Base-by-base conservation (phyloP, 2,329 filamentous ascomycete species). In the Ascochyta viciae-villosae region DNA sequence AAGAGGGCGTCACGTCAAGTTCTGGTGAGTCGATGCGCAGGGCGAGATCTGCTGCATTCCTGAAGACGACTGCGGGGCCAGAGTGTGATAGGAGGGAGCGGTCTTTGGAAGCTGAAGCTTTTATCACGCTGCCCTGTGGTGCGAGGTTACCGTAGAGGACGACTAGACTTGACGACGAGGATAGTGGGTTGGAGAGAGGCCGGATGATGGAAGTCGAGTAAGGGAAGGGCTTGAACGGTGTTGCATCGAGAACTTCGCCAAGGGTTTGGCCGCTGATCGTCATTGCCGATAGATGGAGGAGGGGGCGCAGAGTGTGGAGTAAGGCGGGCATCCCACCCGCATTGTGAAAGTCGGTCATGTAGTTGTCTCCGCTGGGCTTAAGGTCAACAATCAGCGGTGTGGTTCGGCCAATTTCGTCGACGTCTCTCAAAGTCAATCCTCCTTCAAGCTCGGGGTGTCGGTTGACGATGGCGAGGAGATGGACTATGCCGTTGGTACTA, bases 91-190 rank as follows among this genome's bases (percentile, higher is more conserved):
- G 83, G 0, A 84, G 72, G 3, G 64, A 61, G 4, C 76, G 74
- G 5, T 92, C 92, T 74, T 96, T 93, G 72, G 96, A 96, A 35
- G 93, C 93, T 0, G 92, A 96, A 74, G 96, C 96, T 78, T 96
- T 96, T 63, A 92, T 92, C 2, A 97, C 91, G 3, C 92, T 89
- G 27, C 93, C 93, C 19, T 88, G 89, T 1, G 93, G 93, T 3
- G 92, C 90, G 23, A 96, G 82, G 74, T 96, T 96, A 26, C 93
- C 93, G 55, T 85, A 84, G 6, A 97, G 83, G 54, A 96, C 89
- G 71, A 92, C 91, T 54, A 97, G 82, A 74, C 96, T 92, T 31
- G 93, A 92, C 1, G 87, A 89, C 1, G 81, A 62, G 74, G 96
- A 96, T 80, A 96, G 92, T 16, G 92, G 92, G 72, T 91, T 88